A percentile compares a stretch with the other conserved stretches of the same genome.
These are phyloP conservation scores for Lycium barbarum DNA, from an alignment of 257 asterid genomes.

Conservation along the genomic window DNA sequence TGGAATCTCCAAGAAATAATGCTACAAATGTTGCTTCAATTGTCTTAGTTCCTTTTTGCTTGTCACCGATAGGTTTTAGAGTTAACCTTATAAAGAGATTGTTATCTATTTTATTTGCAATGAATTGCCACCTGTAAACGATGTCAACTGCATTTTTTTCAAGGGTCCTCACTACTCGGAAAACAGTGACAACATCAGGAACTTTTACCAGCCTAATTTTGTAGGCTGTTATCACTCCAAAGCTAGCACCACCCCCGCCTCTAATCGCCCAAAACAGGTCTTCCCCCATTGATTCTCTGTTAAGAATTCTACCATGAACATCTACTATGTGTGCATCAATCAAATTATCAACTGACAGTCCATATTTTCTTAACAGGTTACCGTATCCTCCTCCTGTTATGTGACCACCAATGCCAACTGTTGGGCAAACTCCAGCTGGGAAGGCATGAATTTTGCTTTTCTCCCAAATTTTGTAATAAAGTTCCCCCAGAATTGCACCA, in stretches of 20 bases:
- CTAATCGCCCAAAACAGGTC: slow-evolving; percentile 69
- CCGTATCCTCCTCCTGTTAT: slow-evolving; percentile 71
- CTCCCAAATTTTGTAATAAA: slow-evolving; percentile 55
- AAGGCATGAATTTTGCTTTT: slow-evolving; percentile 49
- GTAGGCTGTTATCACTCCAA: slow-evolving; percentile 53
- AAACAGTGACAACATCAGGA: slow-evolving; percentile 60
- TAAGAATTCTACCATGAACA: slow-evolving; percentile 46
- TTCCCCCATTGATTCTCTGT: slow-evolving; percentile 64
- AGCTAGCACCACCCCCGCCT: slow-evolving; percentile 73
- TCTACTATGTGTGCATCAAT: slow-evolving; percentile 57
- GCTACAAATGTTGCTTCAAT: slow-evolving; percentile 54
- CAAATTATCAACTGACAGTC: slow-evolving; percentile 61
- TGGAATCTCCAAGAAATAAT: slow-evolving; percentile 50
- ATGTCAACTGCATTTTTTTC: slow-evolving; percentile 41
- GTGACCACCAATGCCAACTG: slow-evolving; percentile 69
- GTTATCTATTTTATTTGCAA: slow-evolving; percentile 40
- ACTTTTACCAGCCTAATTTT: slow-evolving; percentile 54
- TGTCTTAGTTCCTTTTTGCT: slow-evolving; percentile 35
- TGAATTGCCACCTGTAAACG: slow-evolving; percentile 51
- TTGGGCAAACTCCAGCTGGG: slow-evolving; percentile 60
- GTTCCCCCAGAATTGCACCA: slow-evolving; percentile 65
- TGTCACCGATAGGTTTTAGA: slow-evolving; percentile 29
- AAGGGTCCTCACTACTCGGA: slow-evolving; percentile 37
- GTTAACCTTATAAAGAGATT: slow-evolving; percentile 51
- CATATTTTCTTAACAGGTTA: slow-evolving; percentile 55